Evolutionary conservation across 192 early-diverging fungal species (phyloP).

Genomic region (Funneliformis mosseae): DNA sequence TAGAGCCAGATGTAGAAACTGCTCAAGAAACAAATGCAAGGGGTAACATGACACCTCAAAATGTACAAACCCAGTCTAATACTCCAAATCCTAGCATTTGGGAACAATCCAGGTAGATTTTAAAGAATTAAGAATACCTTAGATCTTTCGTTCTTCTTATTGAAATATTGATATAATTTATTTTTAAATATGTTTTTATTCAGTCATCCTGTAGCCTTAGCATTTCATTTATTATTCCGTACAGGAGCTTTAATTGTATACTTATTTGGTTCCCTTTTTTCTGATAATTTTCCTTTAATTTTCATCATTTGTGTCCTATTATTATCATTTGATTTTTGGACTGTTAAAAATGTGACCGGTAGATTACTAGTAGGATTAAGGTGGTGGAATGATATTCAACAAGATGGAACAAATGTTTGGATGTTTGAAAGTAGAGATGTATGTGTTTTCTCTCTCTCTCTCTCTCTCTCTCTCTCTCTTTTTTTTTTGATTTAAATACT

Average conservation of each 20-base stretch:
- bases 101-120: constrained; percentile 31
- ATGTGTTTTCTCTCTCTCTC: no score
- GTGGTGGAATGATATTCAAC: constrained; percentile 99
- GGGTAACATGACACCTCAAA: background rate
- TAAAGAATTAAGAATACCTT: no score
- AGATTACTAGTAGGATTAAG: constrained; percentile 94
- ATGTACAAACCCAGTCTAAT: background rate
- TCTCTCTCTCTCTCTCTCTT: no score
- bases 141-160: no score
- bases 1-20: constrained; percentile 48
- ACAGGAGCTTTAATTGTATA: constrained; percentile 82
- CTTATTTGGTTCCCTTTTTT: constrained; percentile 81
- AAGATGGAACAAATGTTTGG: constrained; percentile 95
- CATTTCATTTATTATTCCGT: constrained; percentile 91
- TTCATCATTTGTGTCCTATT: constrained; percentile 92
- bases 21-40: constrained; percentile 32
- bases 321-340: constrained; percentile 98
- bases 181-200: constrained; percentile 10
- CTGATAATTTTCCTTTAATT: constrained; percentile 81
- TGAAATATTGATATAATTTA: background rate
- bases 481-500: background rate
- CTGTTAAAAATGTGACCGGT: constrained; percentile 97
- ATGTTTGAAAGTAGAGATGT: constrained; percentile 93
- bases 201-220: constrained; percentile 89
- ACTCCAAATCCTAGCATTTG: constrained; percentile 18